phyloP scores from a whole-genome alignment of 2,329 filamentous ascomycete genomes.

The Trichoderma simmonsii region DNA sequence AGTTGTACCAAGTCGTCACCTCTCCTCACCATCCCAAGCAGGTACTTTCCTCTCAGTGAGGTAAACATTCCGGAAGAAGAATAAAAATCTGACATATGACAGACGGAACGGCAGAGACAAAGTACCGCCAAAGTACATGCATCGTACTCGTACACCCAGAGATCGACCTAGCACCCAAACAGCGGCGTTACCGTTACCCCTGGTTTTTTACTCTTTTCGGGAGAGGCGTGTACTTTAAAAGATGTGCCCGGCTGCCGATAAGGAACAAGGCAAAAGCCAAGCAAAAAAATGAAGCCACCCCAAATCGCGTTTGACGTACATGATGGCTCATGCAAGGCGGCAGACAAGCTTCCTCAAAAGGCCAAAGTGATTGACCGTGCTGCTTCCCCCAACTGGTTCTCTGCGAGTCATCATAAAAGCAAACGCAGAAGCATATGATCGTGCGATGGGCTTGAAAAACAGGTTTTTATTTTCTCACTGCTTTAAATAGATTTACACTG shows the following conservation, averaged over 20 bases:
- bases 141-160: background rate
- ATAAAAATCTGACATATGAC: constrained; percentile 4
- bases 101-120: background rate
- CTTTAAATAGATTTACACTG: background rate
- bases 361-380: background rate
- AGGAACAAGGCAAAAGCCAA: background rate
- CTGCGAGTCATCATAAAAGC: background rate
- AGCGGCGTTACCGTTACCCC: background rate
- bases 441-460: background rate
- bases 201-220: background rate
- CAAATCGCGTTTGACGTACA: background rate
- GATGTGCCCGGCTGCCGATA: background rate
- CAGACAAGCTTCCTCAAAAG: background rate
- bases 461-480: background rate
- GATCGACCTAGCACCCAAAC: background rate
- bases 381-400: background rate
- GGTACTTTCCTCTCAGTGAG: background rate
- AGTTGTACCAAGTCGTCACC: background rate
- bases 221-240: background rate
- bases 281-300: background rate
- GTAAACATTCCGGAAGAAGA: background rate
- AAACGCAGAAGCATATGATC: background rate
- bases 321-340: background rate
- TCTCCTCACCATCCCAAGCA: background rate
- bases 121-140: background rate